A percentile compares a stretch with the other conserved stretches of the same genome.
These are phyloP conservation scores for Termitomyces sp. DNA, from an alignment of 1,284 basidiomycete genomes.

Conservation along the genomic window DNA sequence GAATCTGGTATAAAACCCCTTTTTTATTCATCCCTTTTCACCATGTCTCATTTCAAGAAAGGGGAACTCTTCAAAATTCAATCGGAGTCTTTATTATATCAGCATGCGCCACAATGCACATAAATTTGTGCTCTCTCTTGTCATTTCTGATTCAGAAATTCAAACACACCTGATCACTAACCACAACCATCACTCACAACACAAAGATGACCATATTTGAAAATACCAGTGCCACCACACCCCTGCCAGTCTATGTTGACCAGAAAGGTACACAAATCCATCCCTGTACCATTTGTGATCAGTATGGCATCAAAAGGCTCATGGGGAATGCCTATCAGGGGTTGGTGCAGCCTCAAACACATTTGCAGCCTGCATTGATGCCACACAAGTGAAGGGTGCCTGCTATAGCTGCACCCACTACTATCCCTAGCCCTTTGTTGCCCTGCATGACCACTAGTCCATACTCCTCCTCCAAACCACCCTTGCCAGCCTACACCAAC, in stretches of 20 bases:
- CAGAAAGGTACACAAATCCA: not conserved
- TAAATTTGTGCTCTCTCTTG: not conserved
- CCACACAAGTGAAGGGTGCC: not conserved
- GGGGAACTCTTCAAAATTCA: not conserved
- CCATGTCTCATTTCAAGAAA: not conserved
- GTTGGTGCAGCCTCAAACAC: not conserved
- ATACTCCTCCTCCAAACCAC: not conserved
- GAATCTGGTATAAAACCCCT: not conserved
- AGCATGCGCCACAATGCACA: not conserved
- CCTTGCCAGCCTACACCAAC: not conserved
- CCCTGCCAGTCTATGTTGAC: not conserved
- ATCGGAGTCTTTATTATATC: not conserved
- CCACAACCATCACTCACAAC: not conserved
- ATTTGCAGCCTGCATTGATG: not conserved
- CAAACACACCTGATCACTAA: not conserved
- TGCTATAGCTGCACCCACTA: not conserved
- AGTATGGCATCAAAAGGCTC: too few relatives aligned
- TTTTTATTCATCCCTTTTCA: not conserved
- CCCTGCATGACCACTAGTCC: not conserved
- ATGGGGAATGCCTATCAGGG: not conserved
- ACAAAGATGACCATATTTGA: not conserved
- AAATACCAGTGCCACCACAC: not conserved
- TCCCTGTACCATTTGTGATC: not conserved
- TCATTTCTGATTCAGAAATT: not conserved
- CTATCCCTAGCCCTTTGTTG: not conserved